phyloP scores from a whole-genome alignment of 306 rosid species.

The Malus asiatica region DNA sequence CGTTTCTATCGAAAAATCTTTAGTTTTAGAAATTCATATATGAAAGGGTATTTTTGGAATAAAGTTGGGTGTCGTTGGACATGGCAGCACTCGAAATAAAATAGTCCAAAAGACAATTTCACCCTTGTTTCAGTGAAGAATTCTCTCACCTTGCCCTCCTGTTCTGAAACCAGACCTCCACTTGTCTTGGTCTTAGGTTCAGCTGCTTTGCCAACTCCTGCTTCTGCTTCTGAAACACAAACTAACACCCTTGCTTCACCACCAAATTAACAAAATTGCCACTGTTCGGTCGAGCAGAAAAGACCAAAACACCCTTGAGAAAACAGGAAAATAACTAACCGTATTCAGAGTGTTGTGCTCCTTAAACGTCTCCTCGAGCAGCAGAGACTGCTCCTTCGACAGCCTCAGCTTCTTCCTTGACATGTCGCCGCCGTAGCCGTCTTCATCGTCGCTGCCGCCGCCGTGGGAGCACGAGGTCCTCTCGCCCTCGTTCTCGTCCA shows the following conservation, averaged over 20 bases:
- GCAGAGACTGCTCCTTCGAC: conserved; percentile 68
- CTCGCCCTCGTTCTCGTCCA: conserved; percentile 59
- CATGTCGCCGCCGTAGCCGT: conserved; percentile 43
- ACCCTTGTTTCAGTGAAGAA: background rate
- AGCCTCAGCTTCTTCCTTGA: conserved; percentile 82
- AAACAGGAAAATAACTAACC: conserved; percentile 34
- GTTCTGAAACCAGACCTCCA: conserved; percentile 99
- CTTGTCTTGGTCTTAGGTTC: conserved; percentile 83
- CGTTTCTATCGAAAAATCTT: too few relatives aligned
- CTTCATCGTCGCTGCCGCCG: conserved; percentile 65
- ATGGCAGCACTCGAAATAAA: too few relatives aligned
- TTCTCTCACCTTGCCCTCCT: conserved; percentile 77
- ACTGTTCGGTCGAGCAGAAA: background rate
- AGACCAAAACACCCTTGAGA: background rate
- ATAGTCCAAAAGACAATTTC: background rate
- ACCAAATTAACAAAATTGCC: conserved; percentile 3
- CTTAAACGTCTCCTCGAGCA: conserved; percentile 84
- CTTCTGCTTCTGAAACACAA: conserved; percentile 66
- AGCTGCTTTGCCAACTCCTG: conserved; percentile 73
- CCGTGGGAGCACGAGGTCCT: conserved; percentile 60
- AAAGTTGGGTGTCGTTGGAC: too few relatives aligned
- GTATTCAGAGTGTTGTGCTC: conserved; percentile 79
- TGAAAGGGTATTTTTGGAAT: too few relatives aligned
- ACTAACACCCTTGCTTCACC: background rate
- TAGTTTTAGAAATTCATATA: too few relatives aligned